Conservation (phyloP, 2,329 filamentous ascomycete genomes). For the Nemania bipapillata region DNA sequence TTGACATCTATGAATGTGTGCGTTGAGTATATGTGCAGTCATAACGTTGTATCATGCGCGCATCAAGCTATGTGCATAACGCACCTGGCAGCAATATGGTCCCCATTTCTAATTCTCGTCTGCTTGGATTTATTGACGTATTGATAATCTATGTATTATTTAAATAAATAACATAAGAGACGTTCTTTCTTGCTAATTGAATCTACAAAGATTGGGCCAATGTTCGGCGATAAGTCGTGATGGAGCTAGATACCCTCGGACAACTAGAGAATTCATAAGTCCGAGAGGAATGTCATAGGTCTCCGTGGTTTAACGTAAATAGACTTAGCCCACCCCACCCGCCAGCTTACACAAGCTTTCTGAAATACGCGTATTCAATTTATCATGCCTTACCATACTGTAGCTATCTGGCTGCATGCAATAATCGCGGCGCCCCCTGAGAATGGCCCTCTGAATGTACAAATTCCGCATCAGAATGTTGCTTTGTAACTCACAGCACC, state of each 20-base stretch:
- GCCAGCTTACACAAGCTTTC: slow-evolving; percentile 6
- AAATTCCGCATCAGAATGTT: neutral
- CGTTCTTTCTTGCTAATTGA: too few relatives aligned
- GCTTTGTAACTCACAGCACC: neutral
- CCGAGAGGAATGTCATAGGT: too few relatives aligned
- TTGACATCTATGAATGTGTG: too few relatives aligned
- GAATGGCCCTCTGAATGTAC: neutral
- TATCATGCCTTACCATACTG: neutral
- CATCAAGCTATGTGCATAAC: too few relatives aligned
- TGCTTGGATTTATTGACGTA: too few relatives aligned
- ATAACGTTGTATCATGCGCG: too few relatives aligned
- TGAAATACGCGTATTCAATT: slow-evolving; percentile 27
- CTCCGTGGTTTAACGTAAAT: neutral
- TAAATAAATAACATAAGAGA: too few relatives aligned
- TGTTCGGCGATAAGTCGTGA: neutral
- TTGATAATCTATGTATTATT: too few relatives aligned
- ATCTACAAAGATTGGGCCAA: too few relatives aligned
- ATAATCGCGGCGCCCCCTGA: neutral
- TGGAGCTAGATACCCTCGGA: neutral
- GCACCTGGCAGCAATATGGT: too few relatives aligned
- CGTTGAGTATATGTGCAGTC: too few relatives aligned
- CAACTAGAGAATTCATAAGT: slow-evolving; percentile 10
- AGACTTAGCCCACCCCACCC: slow-evolving; percentile 6
- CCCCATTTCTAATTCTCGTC: too few relatives aligned
- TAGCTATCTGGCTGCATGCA: neutral